Percentiles rank a stretch among this genome's conserved stretches.
Conservation (phyloP, 352 stramenopile species). For the Pythium aquatile region DNA sequence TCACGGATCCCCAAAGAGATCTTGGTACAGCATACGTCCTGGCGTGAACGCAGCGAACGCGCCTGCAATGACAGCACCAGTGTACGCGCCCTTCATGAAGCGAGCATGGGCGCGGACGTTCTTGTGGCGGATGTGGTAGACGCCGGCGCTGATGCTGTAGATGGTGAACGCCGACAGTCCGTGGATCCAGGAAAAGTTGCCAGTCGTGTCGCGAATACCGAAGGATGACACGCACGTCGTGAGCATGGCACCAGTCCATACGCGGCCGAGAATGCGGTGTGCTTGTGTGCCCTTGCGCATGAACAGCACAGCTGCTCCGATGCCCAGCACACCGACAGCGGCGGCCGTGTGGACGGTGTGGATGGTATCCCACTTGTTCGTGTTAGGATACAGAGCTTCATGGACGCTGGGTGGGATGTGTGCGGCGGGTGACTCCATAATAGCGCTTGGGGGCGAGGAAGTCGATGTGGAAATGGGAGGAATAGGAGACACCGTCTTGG, state of each 20-base stretch:
- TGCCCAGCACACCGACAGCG: constrained; percentile 2
- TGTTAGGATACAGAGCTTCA: neutral
- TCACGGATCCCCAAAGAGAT: neutral
- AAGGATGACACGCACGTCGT: constrained; percentile 16
- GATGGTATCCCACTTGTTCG: constrained; percentile 12
- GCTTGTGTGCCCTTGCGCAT: constrained; percentile 10
- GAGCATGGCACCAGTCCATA: constrained; percentile 19
- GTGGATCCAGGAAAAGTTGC: constrained; percentile 8
- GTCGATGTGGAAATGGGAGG: no score
- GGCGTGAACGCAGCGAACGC: constrained; percentile 10
- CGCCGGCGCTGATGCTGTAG: constrained; percentile 12
- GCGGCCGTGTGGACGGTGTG: constrained; percentile 14
- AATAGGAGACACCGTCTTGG: no score
- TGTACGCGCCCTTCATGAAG: constrained; percentile 11
- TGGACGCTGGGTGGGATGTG: no score
- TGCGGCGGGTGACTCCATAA: no score
- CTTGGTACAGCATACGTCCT: constrained; percentile 1
- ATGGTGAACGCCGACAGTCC: constrained; percentile 10
- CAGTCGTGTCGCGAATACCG: constrained; percentile 5
- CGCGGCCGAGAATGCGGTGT: constrained; percentile 8
- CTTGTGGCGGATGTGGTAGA: constrained; percentile 9
- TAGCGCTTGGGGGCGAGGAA: no score
- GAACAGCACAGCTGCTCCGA: constrained; percentile 5
- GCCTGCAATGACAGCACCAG: constrained; percentile 2
- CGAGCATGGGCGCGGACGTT: constrained; percentile 4